Evolutionary conservation across 352 stramenopile species (phyloP), one percentile per base, ranked within the genome.

Genomic region (Pythium diclinum): DNA sequence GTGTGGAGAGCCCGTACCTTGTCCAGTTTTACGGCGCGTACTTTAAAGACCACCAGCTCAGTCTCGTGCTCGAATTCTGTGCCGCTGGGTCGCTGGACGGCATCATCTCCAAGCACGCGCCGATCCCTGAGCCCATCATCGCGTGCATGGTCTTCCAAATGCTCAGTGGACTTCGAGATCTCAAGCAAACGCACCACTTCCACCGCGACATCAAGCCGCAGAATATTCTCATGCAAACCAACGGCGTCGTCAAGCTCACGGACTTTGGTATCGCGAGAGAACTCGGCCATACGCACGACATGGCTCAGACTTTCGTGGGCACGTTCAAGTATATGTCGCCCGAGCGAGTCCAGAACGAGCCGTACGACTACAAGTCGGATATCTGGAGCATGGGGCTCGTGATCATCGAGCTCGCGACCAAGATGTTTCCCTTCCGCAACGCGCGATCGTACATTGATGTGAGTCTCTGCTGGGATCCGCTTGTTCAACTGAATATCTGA

Each of bases 251-350:
- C 33, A 97, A 97, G 64, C 76, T 91, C 42, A 89, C 82, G 3
- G 84, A 93, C 69, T 93, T 93, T 60, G 84, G 84, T 11, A 73
- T 93, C 21, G 83, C 82, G 5, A 61, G 83, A 13, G 82, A 87
- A 52, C 71, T 93, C 19, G 77, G 81, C 42, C 74, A 86, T 51
- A 89, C 84, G 13, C 75, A 80, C 19, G 83, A 81, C 54, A 92
- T 95, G 78, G 83, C 87, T 34, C 83, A 89, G 65, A 92, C 88
- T 0, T 97, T 97, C 34, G 85, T 97, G 0, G 92, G 92, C 23
- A 98, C 92, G 23, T 86, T 95, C 61, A 91, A 89, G 61, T 98
- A 97, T 75, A 98, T 98, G 92, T 91, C 86, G 6, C 92, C 92
- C 16, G 92, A 98, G 72, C 82, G 94, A 47, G 95, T 98, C 7